Evolutionary conservation across 257 asterid species (phyloP).

Genomic region (Verbena officinalis): DNA sequence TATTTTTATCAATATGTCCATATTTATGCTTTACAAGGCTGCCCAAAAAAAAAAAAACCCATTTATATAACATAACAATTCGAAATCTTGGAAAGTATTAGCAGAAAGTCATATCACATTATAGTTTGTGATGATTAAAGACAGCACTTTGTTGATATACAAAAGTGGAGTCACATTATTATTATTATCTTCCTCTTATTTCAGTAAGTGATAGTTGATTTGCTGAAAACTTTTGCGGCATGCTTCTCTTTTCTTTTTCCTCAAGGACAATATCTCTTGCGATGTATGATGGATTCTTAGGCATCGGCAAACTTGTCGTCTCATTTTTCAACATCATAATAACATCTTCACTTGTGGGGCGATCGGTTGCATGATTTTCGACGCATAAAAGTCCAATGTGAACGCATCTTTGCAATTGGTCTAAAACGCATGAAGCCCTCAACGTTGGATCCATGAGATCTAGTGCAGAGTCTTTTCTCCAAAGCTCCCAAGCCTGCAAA

Average conservation of each 20-base stretch:
- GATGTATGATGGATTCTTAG: slow-evolving; percentile 49
- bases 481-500: slow-evolving; percentile 64
- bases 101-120: no score
- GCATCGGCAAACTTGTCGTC: slow-evolving; percentile 33
- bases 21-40: not conserved
- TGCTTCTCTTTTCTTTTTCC: not conserved
- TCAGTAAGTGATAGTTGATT: slow-evolving; percentile 40
- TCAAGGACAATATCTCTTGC: slow-evolving; percentile 33
- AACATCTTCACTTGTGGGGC: slow-evolving; percentile 55
- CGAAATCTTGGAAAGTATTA: not conserved
- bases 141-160: no score
- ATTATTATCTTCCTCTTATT: slow-evolving; percentile 35
- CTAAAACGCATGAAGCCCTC: slow-evolving; percentile 33
- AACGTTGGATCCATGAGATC: slow-evolving; percentile 50
- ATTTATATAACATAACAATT: not conserved
- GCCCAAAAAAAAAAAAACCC: not conserved
- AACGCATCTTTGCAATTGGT: slow-evolving; percentile 44
- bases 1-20: slow-evolving; percentile 15
- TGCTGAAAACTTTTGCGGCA: slow-evolving; percentile 16
- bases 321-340: slow-evolving; percentile 51
- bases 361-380: slow-evolving; percentile 47
- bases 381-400: slow-evolving; percentile 59
- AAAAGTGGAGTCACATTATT: no score
- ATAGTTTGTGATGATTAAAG: no score
- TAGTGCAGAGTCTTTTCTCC: slow-evolving; percentile 41